These are phyloP conservation scores for Helminthosporium solani DNA, from an alignment of 2,329 filamentous ascomycete species.

Conservation along the genomic window DNA sequence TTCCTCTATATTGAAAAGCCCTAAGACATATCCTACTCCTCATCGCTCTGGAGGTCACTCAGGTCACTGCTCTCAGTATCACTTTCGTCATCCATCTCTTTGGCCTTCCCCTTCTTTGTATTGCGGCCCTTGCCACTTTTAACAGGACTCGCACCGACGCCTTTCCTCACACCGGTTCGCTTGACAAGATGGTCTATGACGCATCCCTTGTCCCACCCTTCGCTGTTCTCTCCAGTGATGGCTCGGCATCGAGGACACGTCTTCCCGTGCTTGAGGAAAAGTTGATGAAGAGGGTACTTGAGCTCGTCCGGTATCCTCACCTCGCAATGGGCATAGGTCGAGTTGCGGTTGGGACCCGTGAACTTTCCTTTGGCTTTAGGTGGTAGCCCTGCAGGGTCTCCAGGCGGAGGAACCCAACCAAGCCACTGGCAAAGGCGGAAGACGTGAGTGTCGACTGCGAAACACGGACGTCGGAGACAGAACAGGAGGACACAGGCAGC, in stretches of 20 bases:
- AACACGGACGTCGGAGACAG: slow-evolving; percentile 63
- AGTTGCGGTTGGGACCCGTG: slow-evolving; percentile 50
- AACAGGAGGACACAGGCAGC: slow-evolving; percentile 66
- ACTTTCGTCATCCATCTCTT: slow-evolving; percentile 27
- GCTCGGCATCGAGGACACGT: slow-evolving; percentile 61
- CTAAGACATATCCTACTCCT: neutral
- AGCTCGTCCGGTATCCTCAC: slow-evolving; percentile 61
- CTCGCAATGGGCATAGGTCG: slow-evolving; percentile 61
- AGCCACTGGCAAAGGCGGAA: slow-evolving; percentile 64
- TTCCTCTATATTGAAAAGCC: too few relatives aligned
- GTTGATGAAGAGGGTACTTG: slow-evolving; percentile 63
- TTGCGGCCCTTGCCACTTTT: slow-evolving; percentile 13
- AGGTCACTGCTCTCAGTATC: slow-evolving; percentile 26
- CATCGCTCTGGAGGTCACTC: slow-evolving; percentile 32
- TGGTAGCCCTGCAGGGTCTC: slow-evolving; percentile 33
- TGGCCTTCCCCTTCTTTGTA: slow-evolving; percentile 10
- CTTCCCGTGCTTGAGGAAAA: slow-evolving; percentile 64
- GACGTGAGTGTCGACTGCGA: slow-evolving; percentile 68
- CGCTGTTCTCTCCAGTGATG: slow-evolving; percentile 60
- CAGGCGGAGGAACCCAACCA: slow-evolving; percentile 57
- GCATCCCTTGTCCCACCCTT: slow-evolving; percentile 64
- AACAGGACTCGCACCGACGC: slow-evolving; percentile 15
- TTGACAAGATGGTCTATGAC: slow-evolving; percentile 64
- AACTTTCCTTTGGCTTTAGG: slow-evolving; percentile 44
- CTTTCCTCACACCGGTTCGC: slow-evolving; percentile 57